Percentiles rank a stretch among this genome's conserved stretches.
phyloP scores from a whole-genome alignment of 495 filamentous ascomycete genomes.

The Penicillium daleae region DNA sequence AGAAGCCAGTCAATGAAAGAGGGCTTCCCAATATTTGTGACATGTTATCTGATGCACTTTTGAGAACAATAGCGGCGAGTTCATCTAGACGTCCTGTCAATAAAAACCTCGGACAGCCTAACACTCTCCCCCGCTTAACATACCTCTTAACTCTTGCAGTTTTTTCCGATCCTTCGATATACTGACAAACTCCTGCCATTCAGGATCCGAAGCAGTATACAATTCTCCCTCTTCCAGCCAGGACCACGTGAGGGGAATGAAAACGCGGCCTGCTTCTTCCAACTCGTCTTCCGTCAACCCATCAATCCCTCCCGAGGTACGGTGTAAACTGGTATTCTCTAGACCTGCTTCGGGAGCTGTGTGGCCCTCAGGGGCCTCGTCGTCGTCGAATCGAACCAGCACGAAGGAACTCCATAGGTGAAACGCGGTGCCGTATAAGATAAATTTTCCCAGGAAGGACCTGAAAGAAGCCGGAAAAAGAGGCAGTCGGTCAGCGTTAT shows the following conservation, averaged over 20 bases:
- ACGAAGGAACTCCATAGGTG: slow-evolving; percentile 43
- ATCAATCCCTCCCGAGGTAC: neutral
- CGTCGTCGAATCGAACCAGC: slow-evolving; percentile 44
- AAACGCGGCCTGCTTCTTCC: slow-evolving; percentile 49
- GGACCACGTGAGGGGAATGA: slow-evolving; percentile 66
- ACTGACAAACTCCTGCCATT: slow-evolving; percentile 69
- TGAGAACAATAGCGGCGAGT: slow-evolving; percentile 50
- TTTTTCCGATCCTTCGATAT: slow-evolving; percentile 56
- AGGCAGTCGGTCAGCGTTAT: neutral
- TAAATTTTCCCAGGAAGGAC: slow-evolving; percentile 35
- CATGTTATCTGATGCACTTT: slow-evolving; percentile 37
- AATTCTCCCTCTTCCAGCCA: slow-evolving; percentile 51
- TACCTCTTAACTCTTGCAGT: slow-evolving; percentile 55
- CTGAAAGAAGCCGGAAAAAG: slow-evolving; percentile 19
- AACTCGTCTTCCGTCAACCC: slow-evolving; percentile 33
- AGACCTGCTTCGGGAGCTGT: slow-evolving; percentile 12
- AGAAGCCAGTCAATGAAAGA: slow-evolving; percentile 52
- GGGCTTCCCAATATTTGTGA: slow-evolving; percentile 51
- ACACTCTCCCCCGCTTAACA: slow-evolving; percentile 11
- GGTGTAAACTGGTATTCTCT: neutral
- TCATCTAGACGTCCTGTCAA: slow-evolving; percentile 43
- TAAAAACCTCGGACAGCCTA: neutral
- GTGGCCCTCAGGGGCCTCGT: slow-evolving; percentile 33
- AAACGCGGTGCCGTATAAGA: slow-evolving; percentile 45
- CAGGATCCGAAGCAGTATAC: slow-evolving; percentile 67